These are phyloP conservation scores for Lasiodiplodia hormozganensis DNA, from an alignment of 2,329 filamentous ascomycete species.

Conservation along the genomic window DNA sequence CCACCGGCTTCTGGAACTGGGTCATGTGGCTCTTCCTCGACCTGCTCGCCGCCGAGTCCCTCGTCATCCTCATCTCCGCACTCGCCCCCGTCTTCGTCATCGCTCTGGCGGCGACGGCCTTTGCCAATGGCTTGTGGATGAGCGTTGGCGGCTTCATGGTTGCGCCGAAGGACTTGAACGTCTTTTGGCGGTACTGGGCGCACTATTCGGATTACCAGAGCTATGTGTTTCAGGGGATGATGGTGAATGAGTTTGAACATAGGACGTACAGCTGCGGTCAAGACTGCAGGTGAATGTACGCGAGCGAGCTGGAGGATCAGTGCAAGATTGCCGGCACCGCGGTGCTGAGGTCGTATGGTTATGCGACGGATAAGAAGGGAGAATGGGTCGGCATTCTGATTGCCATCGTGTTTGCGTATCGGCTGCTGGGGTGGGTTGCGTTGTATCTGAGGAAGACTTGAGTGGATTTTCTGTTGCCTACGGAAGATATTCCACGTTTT, in stretches of 20 bases:
- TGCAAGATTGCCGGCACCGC: constrained; percentile 75
- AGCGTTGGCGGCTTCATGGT: constrained; percentile 84
- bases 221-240: constrained; percentile 91
- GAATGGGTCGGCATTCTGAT: constrained; percentile 80
- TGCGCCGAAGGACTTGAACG: constrained; percentile 73
- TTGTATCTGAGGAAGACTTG: constrained; percentile 52
- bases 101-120: constrained; percentile 78
- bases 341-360: constrained; percentile 74
- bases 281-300: constrained; percentile 74
- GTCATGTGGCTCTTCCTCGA: constrained; percentile 87
- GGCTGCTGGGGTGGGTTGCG: constrained; percentile 71
- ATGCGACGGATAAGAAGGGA: constrained; percentile 66
- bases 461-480: not conserved
- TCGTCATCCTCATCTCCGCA: constrained; percentile 77
- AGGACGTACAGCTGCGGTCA: constrained; percentile 68
- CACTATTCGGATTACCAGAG: constrained; percentile 88
- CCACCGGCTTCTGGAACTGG: constrained; percentile 75
- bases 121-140: constrained; percentile 92
- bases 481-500: too few relatives aligned
- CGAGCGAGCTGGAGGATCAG: constrained; percentile 64
- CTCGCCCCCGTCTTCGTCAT: constrained; percentile 82
- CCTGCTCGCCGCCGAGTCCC: constrained; percentile 79
- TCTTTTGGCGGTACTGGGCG: constrained; percentile 86
- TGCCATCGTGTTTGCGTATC: constrained; percentile 76
- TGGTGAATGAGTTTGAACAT: constrained; percentile 82